Conservation (phyloP, 768 basidiomycete genomes). For the Lactarius trivialis region DNA sequence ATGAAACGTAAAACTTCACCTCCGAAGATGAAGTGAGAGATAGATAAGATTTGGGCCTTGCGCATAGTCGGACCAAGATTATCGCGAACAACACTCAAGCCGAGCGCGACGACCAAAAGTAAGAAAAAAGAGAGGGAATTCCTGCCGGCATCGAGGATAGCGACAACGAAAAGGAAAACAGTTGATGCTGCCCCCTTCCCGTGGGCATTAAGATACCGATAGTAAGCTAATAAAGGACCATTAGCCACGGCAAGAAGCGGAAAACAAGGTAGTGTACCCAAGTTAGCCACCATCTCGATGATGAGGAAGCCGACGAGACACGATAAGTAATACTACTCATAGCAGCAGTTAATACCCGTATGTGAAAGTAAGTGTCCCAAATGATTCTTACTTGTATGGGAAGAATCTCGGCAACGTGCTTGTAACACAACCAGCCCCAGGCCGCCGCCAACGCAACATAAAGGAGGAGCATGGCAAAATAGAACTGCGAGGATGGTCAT, state of each 20-base stretch:
- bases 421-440: constrained; percentile 85
- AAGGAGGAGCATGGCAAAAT: constrained; percentile 75
- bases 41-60: constrained; percentile 73
- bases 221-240: constrained; percentile 56
- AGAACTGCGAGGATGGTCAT: constrained; percentile 52
- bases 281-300: constrained; percentile 91
- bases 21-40: constrained; percentile 88
- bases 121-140: constrained; percentile 96
- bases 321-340: constrained; percentile 77
- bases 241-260: neutral
- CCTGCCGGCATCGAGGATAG: constrained; percentile 90
- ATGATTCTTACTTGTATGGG: constrained; percentile 68
- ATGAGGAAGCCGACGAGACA: constrained; percentile 79
- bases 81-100: constrained; percentile 87
- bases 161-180: constrained; percentile 91
- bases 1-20: constrained; percentile 46
- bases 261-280: constrained; percentile 45
- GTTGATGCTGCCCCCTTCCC: constrained; percentile 67
- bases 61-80: constrained; percentile 80
- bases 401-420: constrained; percentile 73
- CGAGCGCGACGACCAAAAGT: constrained; percentile 86
- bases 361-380: neutral
- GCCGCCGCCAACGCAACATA: constrained; percentile 59
- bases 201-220: constrained; percentile 89
- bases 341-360: constrained; percentile 1